Conservation (phyloP, 331 rosid genomes). For the Acacia pycnantha region DNA sequence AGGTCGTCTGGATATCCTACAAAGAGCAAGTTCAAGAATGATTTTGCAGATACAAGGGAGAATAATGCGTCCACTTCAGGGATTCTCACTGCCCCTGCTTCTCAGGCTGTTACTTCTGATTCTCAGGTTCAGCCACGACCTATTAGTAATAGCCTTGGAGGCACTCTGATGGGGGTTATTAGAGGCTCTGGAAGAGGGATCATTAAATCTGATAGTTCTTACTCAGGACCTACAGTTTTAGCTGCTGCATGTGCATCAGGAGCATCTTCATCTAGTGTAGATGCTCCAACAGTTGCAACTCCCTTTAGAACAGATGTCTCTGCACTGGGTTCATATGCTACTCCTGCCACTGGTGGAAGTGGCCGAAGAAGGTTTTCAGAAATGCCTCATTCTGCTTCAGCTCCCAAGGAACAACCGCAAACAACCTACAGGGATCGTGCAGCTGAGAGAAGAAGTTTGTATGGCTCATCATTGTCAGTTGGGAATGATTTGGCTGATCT, state of each 20-base stretch:
- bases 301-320: slow-evolving; percentile 87
- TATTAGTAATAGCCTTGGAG: slow-evolving; percentile 83
- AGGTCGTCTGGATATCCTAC: slow-evolving; percentile 53
- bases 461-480: slow-evolving; percentile 71
- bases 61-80: slow-evolving; percentile 44
- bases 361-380: slow-evolving; percentile 92
- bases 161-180: slow-evolving; percentile 92
- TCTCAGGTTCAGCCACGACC: slow-evolving; percentile 71
- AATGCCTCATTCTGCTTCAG: slow-evolving; percentile 71
- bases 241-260: slow-evolving; percentile 40
- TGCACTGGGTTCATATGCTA: slow-evolving; percentile 73
- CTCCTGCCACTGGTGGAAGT: slow-evolving; percentile 61
- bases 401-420: slow-evolving; percentile 68
- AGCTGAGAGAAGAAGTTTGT: slow-evolving; percentile 92
- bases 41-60: slow-evolving; percentile 52
- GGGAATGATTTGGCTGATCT: slow-evolving; percentile 64
- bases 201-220: slow-evolving; percentile 59
- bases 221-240: slow-evolving; percentile 48
- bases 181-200: slow-evolving; percentile 95
- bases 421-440: slow-evolving; percentile 93
- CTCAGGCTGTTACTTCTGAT: slow-evolving; percentile 50
- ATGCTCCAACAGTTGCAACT: slow-evolving; percentile 45
- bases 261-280: slow-evolving; percentile 45
- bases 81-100: slow-evolving; percentile 34
- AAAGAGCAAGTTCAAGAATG: slow-evolving; percentile 64